phyloP scores from a whole-genome alignment of 176 grass and related monocot genomes.

The Microstegium vimineum region DNA sequence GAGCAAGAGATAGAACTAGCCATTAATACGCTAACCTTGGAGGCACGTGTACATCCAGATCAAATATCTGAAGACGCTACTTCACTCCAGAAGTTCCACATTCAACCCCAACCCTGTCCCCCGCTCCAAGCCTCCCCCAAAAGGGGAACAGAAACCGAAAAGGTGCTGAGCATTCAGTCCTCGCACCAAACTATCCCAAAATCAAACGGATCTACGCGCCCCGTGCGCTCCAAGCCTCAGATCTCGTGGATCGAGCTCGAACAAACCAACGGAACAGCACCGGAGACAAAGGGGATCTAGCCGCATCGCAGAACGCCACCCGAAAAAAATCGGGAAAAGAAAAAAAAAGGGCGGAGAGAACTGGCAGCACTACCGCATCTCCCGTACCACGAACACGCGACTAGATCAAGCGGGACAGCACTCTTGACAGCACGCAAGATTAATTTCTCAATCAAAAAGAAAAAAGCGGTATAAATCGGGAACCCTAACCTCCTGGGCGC shows the following conservation, averaged over 20 bases:
- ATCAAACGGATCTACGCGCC: constrained; percentile 15
- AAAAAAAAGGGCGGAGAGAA: not conserved
- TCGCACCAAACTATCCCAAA: not conserved
- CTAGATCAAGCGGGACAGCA: not conserved
- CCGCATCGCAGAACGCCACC: not conserved
- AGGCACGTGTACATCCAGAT: not conserved
- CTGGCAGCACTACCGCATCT: not conserved
- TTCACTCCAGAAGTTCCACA: too few species aligned
- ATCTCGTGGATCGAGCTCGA: constrained; percentile 15
- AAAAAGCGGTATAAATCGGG: too few species aligned
- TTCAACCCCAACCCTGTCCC: not conserved
- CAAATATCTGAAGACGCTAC: not conserved
- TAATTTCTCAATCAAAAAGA: not conserved
- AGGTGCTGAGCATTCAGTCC: not conserved
- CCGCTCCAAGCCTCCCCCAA: not conserved
- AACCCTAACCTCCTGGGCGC: constrained; percentile 21
- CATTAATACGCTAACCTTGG: not conserved
- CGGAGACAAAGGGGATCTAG: constrained; percentile 9
- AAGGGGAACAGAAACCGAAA: not conserved
- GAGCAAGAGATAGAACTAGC: not conserved
- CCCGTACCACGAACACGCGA: not conserved
- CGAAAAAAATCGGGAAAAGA: not conserved
- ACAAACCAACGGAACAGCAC: not conserved
- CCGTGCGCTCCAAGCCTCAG: not conserved
- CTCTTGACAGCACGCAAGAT: not conserved